These are phyloP conservation scores for Vigna reflexopilosa DNA, from an alignment of 306 rosid species.

Conservation along the genomic window DNA sequence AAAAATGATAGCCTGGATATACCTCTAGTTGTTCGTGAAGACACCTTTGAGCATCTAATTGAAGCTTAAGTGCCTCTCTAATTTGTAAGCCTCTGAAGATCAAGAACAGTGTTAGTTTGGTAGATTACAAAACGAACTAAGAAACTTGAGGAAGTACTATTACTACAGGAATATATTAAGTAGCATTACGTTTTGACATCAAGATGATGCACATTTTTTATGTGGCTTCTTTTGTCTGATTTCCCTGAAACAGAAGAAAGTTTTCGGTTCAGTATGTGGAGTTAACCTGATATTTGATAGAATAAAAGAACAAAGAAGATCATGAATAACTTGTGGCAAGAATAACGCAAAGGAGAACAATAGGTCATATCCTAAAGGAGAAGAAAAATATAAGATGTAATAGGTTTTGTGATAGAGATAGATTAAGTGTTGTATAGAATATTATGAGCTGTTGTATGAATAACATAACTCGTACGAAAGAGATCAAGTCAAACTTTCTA, in stretches of 20 bases:
- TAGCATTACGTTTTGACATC: conserved; percentile 69
- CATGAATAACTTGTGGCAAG: background rate
- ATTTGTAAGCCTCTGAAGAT: conserved; percentile 76
- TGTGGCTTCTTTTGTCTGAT: conserved; percentile 58
- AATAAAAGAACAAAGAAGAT: conserved; percentile 13
- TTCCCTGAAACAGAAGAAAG: conserved; percentile 65
- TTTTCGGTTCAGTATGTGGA: conserved; percentile 17
- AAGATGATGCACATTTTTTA: conserved; percentile 55
- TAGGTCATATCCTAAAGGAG: conserved; percentile 8
- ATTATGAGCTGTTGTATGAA: too few relatives aligned
- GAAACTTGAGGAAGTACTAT: background rate
- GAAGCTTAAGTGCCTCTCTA: conserved; percentile 84
- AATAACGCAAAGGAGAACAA: background rate
- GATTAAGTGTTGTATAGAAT: too few relatives aligned
- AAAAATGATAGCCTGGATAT: conserved; percentile 23
- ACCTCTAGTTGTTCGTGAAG: conserved; percentile 98
- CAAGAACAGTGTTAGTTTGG: conserved; percentile 9
- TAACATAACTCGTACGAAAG: too few relatives aligned
- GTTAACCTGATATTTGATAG: conserved; percentile 11
- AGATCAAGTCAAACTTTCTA: conserved; percentile 21
- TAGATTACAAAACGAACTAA: conserved; percentile 24
- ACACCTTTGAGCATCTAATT: conserved; percentile 84
- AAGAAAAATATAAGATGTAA: too few relatives aligned
- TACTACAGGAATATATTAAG: conserved; percentile 5
- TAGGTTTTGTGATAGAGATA: too few relatives aligned